Evolutionary conservation across 176 grass and related monocot genomes (phyloP).

Genomic region (Otatea glauca): DNA sequence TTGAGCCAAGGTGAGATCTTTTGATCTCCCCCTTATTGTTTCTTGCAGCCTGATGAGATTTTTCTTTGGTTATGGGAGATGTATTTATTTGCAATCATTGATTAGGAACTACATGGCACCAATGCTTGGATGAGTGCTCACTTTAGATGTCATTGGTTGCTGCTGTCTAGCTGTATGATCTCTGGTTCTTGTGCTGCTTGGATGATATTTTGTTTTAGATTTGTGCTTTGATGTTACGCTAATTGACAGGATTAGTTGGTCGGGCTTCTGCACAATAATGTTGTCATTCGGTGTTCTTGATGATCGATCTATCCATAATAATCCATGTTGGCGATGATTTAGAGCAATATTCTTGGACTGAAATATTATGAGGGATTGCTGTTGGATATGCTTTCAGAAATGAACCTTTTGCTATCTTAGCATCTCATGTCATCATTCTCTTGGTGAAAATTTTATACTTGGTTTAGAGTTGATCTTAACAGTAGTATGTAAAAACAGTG

Average conservation of each 20-base stretch:
- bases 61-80: constrained; percentile 14
- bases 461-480: constrained; percentile 10
- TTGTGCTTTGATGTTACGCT: neutral
- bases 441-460: constrained; percentile 25
- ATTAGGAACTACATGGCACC: constrained; percentile 23
- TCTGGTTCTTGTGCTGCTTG: neutral
- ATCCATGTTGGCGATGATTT: neutral
- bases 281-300: neutral
- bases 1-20: constrained; percentile 84
- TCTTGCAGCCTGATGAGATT: constrained; percentile 36
- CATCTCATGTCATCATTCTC: constrained; percentile 9
- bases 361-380: neutral
- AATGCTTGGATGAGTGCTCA: constrained; percentile 36
- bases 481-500: constrained; percentile 10
- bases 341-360: constrained; percentile 21
- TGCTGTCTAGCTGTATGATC: neutral
- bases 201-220: constrained; percentile 27
- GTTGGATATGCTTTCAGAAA: constrained; percentile 13
- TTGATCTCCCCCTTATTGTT: constrained; percentile 31
- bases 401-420: constrained; percentile 2
- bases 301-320: constrained; percentile 12
- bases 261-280: constrained; percentile 33
- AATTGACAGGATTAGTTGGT: constrained; percentile 23
- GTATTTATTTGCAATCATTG: constrained; percentile 34
- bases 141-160: constrained; percentile 40